phyloP scores from a whole-genome alignment of 306 rosid species.

The Quercus glauca region DNA sequence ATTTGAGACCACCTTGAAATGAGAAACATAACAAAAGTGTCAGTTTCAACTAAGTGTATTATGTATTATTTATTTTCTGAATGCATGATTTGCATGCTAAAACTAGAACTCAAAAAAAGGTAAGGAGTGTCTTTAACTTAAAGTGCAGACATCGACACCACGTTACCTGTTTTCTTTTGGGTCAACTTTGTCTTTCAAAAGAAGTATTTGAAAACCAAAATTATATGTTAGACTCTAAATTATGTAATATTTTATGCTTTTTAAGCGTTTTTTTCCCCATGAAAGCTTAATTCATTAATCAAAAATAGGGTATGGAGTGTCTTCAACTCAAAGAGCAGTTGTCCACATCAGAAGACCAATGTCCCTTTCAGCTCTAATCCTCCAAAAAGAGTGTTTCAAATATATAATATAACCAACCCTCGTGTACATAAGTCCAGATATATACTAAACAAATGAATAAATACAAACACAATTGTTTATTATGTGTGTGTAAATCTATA shows the following conservation, averaged over 20 bases:
- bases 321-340: conserved; percentile 24
- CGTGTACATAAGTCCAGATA: no score
- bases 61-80: neutral
- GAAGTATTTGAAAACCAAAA: neutral
- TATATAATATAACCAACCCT: neutral
- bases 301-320: conserved; percentile 12
- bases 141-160: conserved; percentile 27
- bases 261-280: conserved; percentile 2
- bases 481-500: neutral
- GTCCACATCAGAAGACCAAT: neutral
- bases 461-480: neutral
- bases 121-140: conserved; percentile 48
- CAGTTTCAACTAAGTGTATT: conserved; percentile 9
- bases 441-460: no score
- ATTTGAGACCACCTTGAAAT: conserved; percentile 91
- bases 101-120: neutral
- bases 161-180: conserved; percentile 9
- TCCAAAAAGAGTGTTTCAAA: neutral
- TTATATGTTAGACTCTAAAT: neutral
- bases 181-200: conserved; percentile 25
- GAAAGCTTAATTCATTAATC: conserved; percentile 1
- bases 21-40: conserved; percentile 11
- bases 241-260: neutral
- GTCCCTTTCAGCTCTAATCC: conserved; percentile 22
- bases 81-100: conserved; percentile 48